Conservation (phyloP, 805 yeast genomes). For the Lachancea lanzarotensis region DNA sequence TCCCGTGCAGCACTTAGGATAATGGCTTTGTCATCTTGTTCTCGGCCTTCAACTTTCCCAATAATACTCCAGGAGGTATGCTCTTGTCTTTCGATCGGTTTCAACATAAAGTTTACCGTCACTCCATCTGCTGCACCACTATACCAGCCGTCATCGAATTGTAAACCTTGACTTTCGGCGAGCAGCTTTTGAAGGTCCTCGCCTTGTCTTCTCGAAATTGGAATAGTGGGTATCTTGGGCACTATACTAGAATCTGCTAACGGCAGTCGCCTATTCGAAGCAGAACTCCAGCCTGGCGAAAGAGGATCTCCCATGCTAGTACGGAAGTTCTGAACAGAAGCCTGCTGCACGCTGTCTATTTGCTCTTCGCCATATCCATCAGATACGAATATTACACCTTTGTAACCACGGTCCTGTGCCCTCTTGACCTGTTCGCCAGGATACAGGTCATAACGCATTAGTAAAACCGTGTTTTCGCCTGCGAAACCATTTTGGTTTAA, state of each 20-base stretch:
- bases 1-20: slow-evolving; percentile 82
- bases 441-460: slow-evolving; percentile 52
- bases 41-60: slow-evolving; percentile 73
- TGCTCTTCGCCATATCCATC: slow-evolving; percentile 35
- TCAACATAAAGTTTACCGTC: slow-evolving; percentile 31
- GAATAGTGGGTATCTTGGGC: slow-evolving; percentile 69
- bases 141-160: slow-evolving; percentile 17
- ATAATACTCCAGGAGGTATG: slow-evolving; percentile 76
- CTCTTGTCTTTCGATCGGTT: slow-evolving; percentile 40
- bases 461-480: slow-evolving; percentile 44
- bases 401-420: slow-evolving; percentile 53
- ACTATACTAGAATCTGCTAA: slow-evolving; percentile 46
- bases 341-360: slow-evolving; percentile 30
- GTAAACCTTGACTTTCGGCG: slow-evolving; percentile 21
- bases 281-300: slow-evolving; percentile 68
- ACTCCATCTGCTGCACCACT: slow-evolving; percentile 21
- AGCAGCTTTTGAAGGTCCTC: slow-evolving; percentile 31
- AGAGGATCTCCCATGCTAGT: slow-evolving; percentile 70
- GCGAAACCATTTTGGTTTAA: slow-evolving; percentile 37
- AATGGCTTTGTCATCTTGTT: slow-evolving; percentile 66
- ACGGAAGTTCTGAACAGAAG: slow-evolving; percentile 52
- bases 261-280: slow-evolving; percentile 34
- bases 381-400: slow-evolving; percentile 63
- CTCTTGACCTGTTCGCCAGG: slow-evolving; percentile 45
- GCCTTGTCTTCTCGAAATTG: slow-evolving; percentile 72